phyloP scores from a whole-genome alignment of 2,329 filamentous ascomycete genomes.

The Ilyonectria mors-panacis region DNA sequence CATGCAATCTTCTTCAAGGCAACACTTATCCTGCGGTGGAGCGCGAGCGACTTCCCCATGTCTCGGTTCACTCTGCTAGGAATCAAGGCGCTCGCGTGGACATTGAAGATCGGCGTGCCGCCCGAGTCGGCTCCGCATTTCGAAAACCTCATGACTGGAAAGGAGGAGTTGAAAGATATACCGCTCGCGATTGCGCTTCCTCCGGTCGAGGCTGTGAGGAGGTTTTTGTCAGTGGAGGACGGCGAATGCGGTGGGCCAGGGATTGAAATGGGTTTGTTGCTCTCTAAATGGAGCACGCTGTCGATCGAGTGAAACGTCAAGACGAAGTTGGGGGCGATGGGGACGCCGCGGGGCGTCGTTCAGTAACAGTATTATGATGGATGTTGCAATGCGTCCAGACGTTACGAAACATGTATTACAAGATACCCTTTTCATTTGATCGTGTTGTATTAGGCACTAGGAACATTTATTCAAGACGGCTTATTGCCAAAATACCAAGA shows the following conservation, averaged over 20 bases:
- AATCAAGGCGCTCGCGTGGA: slow-evolving; percentile 36
- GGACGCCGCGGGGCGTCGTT: not conserved
- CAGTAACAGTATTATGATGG: no score
- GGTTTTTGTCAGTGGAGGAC: slow-evolving; percentile 13
- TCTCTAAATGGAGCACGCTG: slow-evolving; percentile 30
- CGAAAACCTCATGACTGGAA: slow-evolving; percentile 19
- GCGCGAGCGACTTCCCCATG: slow-evolving; percentile 28
- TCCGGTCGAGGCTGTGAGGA: slow-evolving; percentile 26
- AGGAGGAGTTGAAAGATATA: slow-evolving; percentile 29
- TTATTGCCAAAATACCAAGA: no score
- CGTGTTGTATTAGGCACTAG: no score
- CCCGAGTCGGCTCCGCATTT: slow-evolving; percentile 20
- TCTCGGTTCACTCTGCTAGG: slow-evolving; percentile 32
- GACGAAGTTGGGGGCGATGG: not conserved
- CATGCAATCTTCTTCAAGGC: slow-evolving; percentile 30
- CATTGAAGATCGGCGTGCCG: slow-evolving; percentile 29
- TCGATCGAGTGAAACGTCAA: slow-evolving; percentile 14
- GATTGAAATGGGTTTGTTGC: slow-evolving; percentile 27
- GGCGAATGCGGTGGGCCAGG: not conserved
- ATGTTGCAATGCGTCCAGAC: no score
- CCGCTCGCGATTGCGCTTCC: slow-evolving; percentile 37
- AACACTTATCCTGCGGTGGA: slow-evolving; percentile 24
- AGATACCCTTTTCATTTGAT: no score
- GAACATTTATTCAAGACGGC: no score
- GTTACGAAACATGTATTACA: no score